Evolutionary conservation across 148 eudicot genomes (phyloP).

Genomic region (Fagopyrum esculentum): DNA sequence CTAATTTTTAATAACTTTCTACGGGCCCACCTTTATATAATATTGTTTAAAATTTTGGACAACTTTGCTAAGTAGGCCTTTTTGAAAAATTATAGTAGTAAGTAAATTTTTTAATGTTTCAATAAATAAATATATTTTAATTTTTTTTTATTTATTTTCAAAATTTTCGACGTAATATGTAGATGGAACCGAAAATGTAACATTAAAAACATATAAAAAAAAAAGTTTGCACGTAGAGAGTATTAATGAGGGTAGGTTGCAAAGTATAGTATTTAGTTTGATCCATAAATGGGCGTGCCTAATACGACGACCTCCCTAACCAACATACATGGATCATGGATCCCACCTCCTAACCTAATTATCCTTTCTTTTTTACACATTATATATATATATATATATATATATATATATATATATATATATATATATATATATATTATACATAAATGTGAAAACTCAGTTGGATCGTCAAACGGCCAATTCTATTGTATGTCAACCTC

Average conservation of each 20-base stretch:
- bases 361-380: neutral
- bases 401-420: neutral
- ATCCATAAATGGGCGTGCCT: slow-evolving; percentile 11
- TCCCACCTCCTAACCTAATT: slow-evolving; percentile 11
- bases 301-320: slow-evolving; percentile 13
- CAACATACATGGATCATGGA: slow-evolving; percentile 7
- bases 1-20: too few relatives aligned
- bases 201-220: too few relatives aligned
- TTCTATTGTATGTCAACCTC: slow-evolving; percentile 4
- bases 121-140: too few relatives aligned
- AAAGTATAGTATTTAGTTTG: slow-evolving; percentile 3
- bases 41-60: too few relatives aligned
- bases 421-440: neutral
- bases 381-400: neutral
- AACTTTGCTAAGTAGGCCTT: too few relatives aligned
- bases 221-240: neutral
- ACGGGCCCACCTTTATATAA: too few relatives aligned
- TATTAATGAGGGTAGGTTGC: slow-evolving; percentile 11
- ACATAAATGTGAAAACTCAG: slow-evolving; percentile 7
- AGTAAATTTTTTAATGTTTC: too few relatives aligned
- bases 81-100: too few relatives aligned
- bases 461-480: slow-evolving; percentile 10
- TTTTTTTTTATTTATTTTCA: too few relatives aligned
- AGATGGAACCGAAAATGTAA: too few relatives aligned
- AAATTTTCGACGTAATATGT: too few relatives aligned